These are phyloP conservation scores for Actinomortierella ambigua DNA, from an alignment of 371 early-diverging fungal species.

Conservation along the genomic window DNA sequence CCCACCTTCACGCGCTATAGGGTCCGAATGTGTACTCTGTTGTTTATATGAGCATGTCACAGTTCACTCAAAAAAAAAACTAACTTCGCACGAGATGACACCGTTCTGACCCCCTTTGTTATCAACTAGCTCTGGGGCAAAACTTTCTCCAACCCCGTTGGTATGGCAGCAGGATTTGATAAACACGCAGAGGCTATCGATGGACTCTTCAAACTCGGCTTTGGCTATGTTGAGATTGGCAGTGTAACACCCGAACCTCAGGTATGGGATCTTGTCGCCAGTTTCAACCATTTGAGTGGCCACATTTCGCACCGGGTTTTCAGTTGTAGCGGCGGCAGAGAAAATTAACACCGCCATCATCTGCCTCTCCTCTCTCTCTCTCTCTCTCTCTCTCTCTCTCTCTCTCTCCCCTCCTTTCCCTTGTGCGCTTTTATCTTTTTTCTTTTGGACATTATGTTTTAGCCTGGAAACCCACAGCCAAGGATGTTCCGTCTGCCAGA, in stretches of 20 bases:
- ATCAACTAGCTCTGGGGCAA: slow-evolving; percentile 64
- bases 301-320: too few relatives aligned
- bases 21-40: too few relatives aligned
- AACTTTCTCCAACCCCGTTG: slow-evolving; percentile 73
- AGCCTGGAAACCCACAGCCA: slow-evolving; percentile 82
- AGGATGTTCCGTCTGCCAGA: slow-evolving; percentile 77
- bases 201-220: slow-evolving; percentile 76
- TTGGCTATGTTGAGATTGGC: slow-evolving; percentile 87
- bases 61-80: not conserved
- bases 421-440: not conserved
- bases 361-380: not conserved
- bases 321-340: too few relatives aligned
- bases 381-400: not conserved
- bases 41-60: slow-evolving; percentile 6
- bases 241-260: slow-evolving; percentile 84
- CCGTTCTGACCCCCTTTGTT: not conserved
- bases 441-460: not conserved
- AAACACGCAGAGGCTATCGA: slow-evolving; percentile 87
- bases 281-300: too few relatives aligned
- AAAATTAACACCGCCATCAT: not conserved
- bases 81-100: not conserved
- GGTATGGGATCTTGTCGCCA: slow-evolving; percentile 51
- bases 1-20: too few relatives aligned
- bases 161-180: slow-evolving; percentile 88
- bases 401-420: not conserved